These are phyloP conservation scores for Paspalum notatum DNA, from an alignment of 176 grass and related monocot genomes.

Conservation along the genomic window DNA sequence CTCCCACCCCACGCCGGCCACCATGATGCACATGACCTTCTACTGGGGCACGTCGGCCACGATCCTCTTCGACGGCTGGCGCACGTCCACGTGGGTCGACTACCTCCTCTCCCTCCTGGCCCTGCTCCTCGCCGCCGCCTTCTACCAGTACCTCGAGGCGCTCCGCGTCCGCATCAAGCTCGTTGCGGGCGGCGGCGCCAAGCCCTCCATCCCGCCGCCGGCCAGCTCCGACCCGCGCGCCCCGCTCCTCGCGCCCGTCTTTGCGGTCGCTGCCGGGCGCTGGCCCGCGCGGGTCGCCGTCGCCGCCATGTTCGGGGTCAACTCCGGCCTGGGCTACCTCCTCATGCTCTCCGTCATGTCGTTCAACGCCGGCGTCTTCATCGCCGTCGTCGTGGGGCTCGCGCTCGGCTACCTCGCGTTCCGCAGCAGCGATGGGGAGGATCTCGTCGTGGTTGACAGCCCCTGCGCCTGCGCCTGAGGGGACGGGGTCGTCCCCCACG, in stretches of 20 bases:
- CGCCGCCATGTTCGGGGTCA: slow-evolving; percentile 77
- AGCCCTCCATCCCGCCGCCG: slow-evolving; percentile 37
- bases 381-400: slow-evolving; percentile 75
- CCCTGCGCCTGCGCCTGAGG: slow-evolving; percentile 82
- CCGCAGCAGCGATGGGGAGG: slow-evolving; percentile 74
- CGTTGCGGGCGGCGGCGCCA: slow-evolving; percentile 34
- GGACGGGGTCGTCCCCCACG: not conserved
- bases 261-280: not conserved
- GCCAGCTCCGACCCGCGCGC: slow-evolving; percentile 44
- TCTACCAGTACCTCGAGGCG: slow-evolving; percentile 98
- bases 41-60: slow-evolving; percentile 90
- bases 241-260: slow-evolving; percentile 44
- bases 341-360: slow-evolving; percentile 99
- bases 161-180: slow-evolving; percentile 76
- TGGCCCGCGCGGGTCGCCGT: slow-evolving; percentile 37
- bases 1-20: not conserved
- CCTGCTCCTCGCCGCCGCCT: slow-evolving; percentile 71
- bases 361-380: slow-evolving; percentile 89
- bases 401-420: slow-evolving; percentile 80
- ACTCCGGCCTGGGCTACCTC: slow-evolving; percentile 85
- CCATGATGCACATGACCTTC: slow-evolving; percentile 99
- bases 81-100: slow-evolving; percentile 62
- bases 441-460: slow-evolving; percentile 64
- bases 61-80: slow-evolving; percentile 93
- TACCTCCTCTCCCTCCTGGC: slow-evolving; percentile 85